A percentile compares a stretch with the other conserved stretches of the same genome.
phyloP scores from a whole-genome alignment of 192 early-diverging fungal species.

The Coemansia sp. region DNA sequence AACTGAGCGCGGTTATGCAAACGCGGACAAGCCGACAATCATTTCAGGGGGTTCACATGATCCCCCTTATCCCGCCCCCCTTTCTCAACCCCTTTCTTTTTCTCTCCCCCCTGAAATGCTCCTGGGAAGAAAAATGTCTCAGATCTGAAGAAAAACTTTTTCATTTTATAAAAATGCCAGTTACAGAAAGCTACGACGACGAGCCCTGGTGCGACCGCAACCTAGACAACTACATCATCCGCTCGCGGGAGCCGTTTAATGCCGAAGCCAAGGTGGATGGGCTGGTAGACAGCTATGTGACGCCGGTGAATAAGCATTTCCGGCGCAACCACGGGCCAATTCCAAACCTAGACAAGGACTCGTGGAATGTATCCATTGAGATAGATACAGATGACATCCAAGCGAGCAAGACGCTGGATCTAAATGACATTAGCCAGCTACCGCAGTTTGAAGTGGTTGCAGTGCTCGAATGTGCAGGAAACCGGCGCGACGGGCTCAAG shows the following conservation, averaged over 20 bases:
- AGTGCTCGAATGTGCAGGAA: conserved; percentile 81
- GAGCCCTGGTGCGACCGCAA: conserved; percentile 66
- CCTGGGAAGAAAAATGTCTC: no score
- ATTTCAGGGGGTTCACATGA: no score
- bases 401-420: conserved; percentile 31
- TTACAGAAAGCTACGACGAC: conserved; percentile 53
- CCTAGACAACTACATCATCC: conserved; percentile 60
- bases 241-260: conserved; percentile 75
- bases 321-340: conserved; percentile 90
- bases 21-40: no score
- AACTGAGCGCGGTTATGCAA: no score
- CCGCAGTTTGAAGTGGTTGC: conserved; percentile 60
- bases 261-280: conserved; percentile 70
- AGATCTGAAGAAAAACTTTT: no score
- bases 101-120: no score
- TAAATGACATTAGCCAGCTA: conserved; percentile 58
- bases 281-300: conserved; percentile 66
- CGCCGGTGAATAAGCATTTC: conserved; percentile 74
- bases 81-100: no score
- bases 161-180: not conserved
- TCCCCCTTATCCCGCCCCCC: no score
- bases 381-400: conserved; percentile 1
- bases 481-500: conserved; percentile 76
- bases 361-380: conserved; percentile 63
- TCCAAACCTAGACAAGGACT: conserved; percentile 62